These are phyloP conservation scores for Rosa chinensis DNA, from an alignment of 306 rosid genomes.

Conservation along the genomic window DNA sequence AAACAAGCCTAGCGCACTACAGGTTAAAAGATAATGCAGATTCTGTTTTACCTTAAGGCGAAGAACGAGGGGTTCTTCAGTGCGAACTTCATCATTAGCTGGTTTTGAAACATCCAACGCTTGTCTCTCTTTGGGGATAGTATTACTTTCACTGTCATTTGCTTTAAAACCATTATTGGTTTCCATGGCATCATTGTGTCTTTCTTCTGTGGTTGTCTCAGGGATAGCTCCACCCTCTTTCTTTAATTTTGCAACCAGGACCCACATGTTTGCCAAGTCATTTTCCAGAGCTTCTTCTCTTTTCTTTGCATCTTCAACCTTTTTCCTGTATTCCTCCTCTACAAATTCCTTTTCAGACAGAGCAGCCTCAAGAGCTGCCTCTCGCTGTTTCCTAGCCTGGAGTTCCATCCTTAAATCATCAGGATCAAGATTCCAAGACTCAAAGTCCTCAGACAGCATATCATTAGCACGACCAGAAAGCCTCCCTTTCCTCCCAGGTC, in stretches of 20 bases:
- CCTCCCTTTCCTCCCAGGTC: slow-evolving; percentile 86
- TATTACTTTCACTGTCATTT: slow-evolving; percentile 34
- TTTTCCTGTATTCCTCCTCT: slow-evolving; percentile 81
- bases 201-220: slow-evolving; percentile 56
- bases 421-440: slow-evolving; percentile 75
- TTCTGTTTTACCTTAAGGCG: slow-evolving; percentile 72
- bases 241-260: slow-evolving; percentile 96
- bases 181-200: slow-evolving; percentile 45
- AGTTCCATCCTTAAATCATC: slow-evolving; percentile 87
- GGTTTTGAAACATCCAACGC: slow-evolving; percentile 51
- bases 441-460: slow-evolving; percentile 60
- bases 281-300: slow-evolving; percentile 95
- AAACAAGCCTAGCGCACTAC: background rate
- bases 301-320: slow-evolving; percentile 84
- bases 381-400: slow-evolving; percentile 93
- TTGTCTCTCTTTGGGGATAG: slow-evolving; percentile 42
- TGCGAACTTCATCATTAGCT: slow-evolving; percentile 52
- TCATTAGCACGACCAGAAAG: slow-evolving; percentile 64
- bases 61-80: slow-evolving; percentile 83
- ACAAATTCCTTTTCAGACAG: slow-evolving; percentile 84
- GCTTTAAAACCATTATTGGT: slow-evolving; percentile 37
- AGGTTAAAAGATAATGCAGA: background rate
- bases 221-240: slow-evolving; percentile 74
- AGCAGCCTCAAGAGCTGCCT: slow-evolving; percentile 88
- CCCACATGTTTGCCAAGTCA: slow-evolving; percentile 99